These are phyloP conservation scores for Lablab purpureus DNA, from an alignment of 306 rosid genomes.

Conservation along the genomic window DNA sequence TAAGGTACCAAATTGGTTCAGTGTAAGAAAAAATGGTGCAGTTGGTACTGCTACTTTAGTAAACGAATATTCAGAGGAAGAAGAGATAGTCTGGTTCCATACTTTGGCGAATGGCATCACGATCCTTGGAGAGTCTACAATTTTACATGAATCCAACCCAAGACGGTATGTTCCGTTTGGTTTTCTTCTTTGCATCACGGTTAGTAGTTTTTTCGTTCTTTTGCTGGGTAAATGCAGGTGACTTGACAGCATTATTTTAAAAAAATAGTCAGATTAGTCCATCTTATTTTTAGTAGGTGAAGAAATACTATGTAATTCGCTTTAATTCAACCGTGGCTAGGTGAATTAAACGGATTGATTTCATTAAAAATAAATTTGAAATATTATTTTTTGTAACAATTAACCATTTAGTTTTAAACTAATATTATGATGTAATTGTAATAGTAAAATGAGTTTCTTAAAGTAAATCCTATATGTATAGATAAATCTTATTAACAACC, in stretches of 20 bases:
- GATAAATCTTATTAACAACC: too few relatives aligned
- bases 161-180: not conserved
- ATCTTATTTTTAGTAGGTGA: too few relatives aligned
- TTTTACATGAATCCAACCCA: not conserved
- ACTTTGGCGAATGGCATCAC: not conserved
- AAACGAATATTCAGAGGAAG: conserved; percentile 3
- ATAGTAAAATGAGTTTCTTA: too few relatives aligned
- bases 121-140: not conserved
- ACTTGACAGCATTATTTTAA: not conserved
- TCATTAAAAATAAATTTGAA: too few relatives aligned
- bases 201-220: not conserved
- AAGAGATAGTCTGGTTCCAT: not conserved
- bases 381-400: too few relatives aligned
- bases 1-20: not conserved
- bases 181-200: not conserved
- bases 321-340: too few relatives aligned
- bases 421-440: too few relatives aligned
- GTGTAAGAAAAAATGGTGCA: conserved; percentile 10
- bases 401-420: too few relatives aligned
- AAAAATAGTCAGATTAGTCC: too few relatives aligned
- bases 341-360: too few relatives aligned
- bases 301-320: too few relatives aligned
- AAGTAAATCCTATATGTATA: too few relatives aligned
- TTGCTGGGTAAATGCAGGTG: not conserved
- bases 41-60: conserved; percentile 10